phyloP scores from a whole-genome alignment of 2,329 filamentous ascomycete genomes.

The Botrytis tulipae region DNA sequence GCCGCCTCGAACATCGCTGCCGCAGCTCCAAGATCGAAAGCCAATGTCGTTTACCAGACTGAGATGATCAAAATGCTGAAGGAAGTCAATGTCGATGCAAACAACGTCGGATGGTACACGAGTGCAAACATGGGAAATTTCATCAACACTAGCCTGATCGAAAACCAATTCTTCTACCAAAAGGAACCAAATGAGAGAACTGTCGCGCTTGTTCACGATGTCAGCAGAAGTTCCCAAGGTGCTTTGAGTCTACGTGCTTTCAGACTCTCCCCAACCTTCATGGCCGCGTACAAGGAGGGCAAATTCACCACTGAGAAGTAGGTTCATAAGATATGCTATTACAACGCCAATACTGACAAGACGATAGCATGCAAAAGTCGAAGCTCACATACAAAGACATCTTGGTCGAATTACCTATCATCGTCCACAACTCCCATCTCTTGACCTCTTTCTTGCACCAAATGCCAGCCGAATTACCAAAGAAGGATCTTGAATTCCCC shows the following conservation, averaged over 20 bases:
- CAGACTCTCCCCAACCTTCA: slow-evolving; percentile 81
- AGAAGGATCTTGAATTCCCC: slow-evolving; percentile 71
- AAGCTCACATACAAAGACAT: slow-evolving; percentile 94
- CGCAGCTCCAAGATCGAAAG: slow-evolving; percentile 87
- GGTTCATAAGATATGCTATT: slow-evolving; percentile 38
- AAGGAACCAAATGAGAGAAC: slow-evolving; percentile 84
- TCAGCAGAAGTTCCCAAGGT: slow-evolving; percentile 91
- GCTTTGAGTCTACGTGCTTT: slow-evolving; percentile 87
- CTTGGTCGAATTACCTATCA: slow-evolving; percentile 82
- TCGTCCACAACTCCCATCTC: slow-evolving; percentile 95
- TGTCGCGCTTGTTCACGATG: slow-evolving; percentile 89
- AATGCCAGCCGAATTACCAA: slow-evolving; percentile 66
- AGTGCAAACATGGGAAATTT: slow-evolving; percentile 99
- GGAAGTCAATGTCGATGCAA: slow-evolving; percentile 97
- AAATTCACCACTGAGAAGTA: slow-evolving; percentile 98
- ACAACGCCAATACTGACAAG: slow-evolving; percentile 21
- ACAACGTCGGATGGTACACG: slow-evolving; percentile 98
- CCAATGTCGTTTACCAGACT: slow-evolving; percentile 82
- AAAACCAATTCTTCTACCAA: slow-evolving; percentile 98
- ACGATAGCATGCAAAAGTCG: slow-evolving; percentile 80
- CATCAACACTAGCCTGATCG: slow-evolving; percentile 88
- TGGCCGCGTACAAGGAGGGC: slow-evolving; percentile 87
- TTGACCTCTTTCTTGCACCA: slow-evolving; percentile 95
- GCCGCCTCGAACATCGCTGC: slow-evolving; percentile 72
- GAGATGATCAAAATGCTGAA: slow-evolving; percentile 97